Evolutionary conservation across 2,329 filamentous ascomycete genomes (phyloP).

Genomic region (Hypoxylon sp.): DNA sequence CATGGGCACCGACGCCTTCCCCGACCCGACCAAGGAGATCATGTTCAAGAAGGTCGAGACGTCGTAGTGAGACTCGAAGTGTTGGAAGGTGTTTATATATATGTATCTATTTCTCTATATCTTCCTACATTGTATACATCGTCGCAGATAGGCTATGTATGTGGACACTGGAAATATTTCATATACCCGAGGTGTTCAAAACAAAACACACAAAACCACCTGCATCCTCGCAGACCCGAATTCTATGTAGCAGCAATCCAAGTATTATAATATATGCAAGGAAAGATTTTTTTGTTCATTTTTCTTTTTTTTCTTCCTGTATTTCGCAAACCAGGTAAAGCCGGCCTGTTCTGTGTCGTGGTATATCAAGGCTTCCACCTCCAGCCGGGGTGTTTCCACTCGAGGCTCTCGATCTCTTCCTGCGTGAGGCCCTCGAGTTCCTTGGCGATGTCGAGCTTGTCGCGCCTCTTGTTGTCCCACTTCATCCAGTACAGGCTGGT

Average conservation of each 20-base stretch:
- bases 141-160: neutral
- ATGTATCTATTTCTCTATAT: neutral
- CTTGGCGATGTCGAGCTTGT: conserved; percentile 57
- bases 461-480: conserved; percentile 65
- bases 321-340: neutral
- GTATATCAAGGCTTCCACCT: conserved; percentile 59
- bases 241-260: neutral
- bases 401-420: conserved; percentile 61
- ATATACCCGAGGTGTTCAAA: too few relatives aligned
- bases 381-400: conserved; percentile 69
- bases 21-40: conserved; percentile 34
- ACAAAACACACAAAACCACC: neutral
- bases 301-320: too few relatives aligned
- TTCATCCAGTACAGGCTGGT: conserved; percentile 66
- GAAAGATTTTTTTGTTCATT: too few relatives aligned
- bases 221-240: too few relatives aligned
- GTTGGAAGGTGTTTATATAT: neutral
- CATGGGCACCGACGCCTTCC: conserved; percentile 21
- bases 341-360: neutral
- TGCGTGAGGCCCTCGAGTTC: conserved; percentile 59
- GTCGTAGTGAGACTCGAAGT: neutral
- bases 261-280: too few relatives aligned
- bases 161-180: neutral
- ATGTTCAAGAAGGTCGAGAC: conserved; percentile 30
- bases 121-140: neutral